Evolutionary conservation across 345 rosid genomes (phyloP).

Genomic region (Fremontodendron californicum): DNA sequence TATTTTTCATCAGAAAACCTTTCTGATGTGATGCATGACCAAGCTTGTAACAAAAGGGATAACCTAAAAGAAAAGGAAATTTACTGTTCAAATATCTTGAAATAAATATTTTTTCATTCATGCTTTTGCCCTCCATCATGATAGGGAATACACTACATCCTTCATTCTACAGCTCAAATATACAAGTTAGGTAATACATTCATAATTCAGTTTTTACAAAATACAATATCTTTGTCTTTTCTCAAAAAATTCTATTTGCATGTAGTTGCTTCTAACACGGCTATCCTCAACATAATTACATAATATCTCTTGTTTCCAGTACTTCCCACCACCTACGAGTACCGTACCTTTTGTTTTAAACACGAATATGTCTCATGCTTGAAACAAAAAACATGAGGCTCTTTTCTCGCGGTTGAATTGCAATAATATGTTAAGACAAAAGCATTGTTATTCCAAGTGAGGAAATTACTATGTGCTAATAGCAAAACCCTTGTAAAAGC

Average conservation of each 20-base stretch:
- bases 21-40: not conserved
- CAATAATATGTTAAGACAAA: not conserved
- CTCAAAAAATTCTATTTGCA: not conserved
- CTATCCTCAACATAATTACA: not conserved
- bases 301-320: not conserved
- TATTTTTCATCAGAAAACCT: not conserved
- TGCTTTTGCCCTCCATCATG: not conserved
- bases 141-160: not conserved
- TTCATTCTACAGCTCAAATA: not conserved
- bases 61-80: not conserved
- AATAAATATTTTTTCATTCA: constrained; percentile 1
- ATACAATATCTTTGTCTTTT: not conserved
- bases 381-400: not conserved
- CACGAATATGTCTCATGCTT: not conserved
- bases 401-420: not conserved
- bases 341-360: not conserved
- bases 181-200: not conserved
- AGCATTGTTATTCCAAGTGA: not conserved
- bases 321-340: not conserved
- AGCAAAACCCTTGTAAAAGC: not conserved
- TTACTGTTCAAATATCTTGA: not conserved
- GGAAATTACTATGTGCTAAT: not conserved
- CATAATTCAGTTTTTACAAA: not conserved
- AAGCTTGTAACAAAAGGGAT: not conserved
- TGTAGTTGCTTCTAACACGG: not conserved